phyloP scores from a whole-genome alignment of 371 early-diverging fungal species.

The Mucor irregularis region DNA sequence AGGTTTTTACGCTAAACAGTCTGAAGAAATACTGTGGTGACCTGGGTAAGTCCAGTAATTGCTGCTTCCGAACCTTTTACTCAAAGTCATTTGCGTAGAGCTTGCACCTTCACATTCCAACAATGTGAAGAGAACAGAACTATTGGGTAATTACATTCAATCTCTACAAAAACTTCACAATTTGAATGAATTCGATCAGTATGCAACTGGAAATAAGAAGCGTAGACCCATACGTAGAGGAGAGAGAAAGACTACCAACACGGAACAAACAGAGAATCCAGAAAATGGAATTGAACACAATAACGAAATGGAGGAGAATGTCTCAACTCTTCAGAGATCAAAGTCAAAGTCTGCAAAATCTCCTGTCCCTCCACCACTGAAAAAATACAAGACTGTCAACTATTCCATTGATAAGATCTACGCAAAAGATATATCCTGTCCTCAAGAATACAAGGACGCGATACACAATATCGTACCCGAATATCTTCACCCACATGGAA shows the following conservation, averaged over 20 bases:
- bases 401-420: slow-evolving; percentile 6
- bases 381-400: background rate
- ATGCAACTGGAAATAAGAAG: background rate
- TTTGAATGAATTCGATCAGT: background rate
- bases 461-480: slow-evolving; percentile 23
- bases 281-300: background rate
- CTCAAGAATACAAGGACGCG: slow-evolving; percentile 8
- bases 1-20: slow-evolving; percentile 33
- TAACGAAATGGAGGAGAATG: too few relatives aligned
- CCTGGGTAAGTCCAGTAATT: slow-evolving; percentile 34
- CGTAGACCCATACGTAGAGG: background rate
- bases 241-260: background rate
- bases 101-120: too few relatives aligned
- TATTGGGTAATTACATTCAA: background rate
- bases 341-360: too few relatives aligned
- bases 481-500: slow-evolving; percentile 26
- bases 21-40: slow-evolving; percentile 27
- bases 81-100: too few relatives aligned
- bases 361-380: background rate
- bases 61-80: too few relatives aligned
- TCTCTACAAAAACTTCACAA: background rate
- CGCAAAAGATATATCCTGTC: slow-evolving; percentile 36
- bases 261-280: background rate
- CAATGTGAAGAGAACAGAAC: background rate
- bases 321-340: too few relatives aligned